phyloP scores from a whole-genome alignment of 768 basidiomycete species.

The Tulasnella calospora region DNA sequence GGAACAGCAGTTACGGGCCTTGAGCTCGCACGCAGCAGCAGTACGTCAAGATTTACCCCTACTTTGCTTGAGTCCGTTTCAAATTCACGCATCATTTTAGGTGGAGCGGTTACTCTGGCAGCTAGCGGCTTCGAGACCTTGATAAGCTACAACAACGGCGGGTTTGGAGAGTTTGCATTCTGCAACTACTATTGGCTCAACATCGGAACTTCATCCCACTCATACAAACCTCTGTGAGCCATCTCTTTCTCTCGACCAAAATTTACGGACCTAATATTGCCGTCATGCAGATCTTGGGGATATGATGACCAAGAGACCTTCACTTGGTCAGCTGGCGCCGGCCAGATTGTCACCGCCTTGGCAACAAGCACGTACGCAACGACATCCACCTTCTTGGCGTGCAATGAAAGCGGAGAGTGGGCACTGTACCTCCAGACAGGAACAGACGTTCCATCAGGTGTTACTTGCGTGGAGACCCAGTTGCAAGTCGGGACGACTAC shows the following conservation, averaged over 20 bases:
- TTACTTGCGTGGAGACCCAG: not conserved
- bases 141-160: constrained; percentile 6
- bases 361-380: not conserved
- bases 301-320: not conserved
- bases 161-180: not conserved
- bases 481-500: not conserved
- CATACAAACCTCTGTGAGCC: constrained; percentile 14
- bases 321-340: not conserved
- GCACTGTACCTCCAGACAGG: constrained; percentile 20
- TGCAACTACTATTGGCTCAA: constrained; percentile 9
- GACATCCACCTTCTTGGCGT: constrained; percentile 11
- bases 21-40: not conserved
- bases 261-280: not conserved
- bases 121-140: not conserved
- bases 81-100: not conserved
- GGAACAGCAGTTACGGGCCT: not conserved
- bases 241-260: not conserved
- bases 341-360: not conserved
- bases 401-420: not conserved
- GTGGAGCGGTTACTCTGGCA: not conserved
- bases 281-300: not conserved
- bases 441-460: not conserved
- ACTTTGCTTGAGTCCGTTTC: not conserved
- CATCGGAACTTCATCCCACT: not conserved
- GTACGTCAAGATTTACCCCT: not conserved